Conservation (phyloP, 192 early-diverging fungal species). For the Linnemannia exigua region DNA sequence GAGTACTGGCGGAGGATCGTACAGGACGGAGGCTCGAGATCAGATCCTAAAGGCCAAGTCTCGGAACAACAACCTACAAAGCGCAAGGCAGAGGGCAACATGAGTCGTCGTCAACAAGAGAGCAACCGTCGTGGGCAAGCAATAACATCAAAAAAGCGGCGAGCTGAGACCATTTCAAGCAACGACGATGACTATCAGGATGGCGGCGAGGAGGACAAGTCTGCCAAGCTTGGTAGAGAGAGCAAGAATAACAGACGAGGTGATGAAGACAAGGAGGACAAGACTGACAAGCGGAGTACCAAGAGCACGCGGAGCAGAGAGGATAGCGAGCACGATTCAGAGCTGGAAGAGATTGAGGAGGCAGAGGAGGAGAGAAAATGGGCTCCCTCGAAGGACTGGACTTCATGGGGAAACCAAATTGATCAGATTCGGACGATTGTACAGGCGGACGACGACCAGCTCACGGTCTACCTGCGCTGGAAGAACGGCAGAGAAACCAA, state of each 20-base stretch:
- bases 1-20: conserved; percentile 34
- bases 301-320: background rate
- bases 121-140: background rate
- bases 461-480: conserved; percentile 62
- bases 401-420: conserved; percentile 39
- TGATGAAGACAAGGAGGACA: background rate
- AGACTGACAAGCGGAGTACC: background rate
- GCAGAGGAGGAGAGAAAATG: background rate
- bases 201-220: background rate
- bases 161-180: background rate
- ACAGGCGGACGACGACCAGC: background rate
- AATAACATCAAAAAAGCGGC: background rate
- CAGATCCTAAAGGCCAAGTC: conserved; percentile 15
- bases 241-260: background rate
- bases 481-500: conserved; percentile 60
- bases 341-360: background rate
- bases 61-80: background rate
- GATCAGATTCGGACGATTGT: conserved; percentile 21
- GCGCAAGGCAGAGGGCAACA: background rate
- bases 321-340: background rate
- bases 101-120: background rate
- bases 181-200: background rate
- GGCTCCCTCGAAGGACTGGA: conserved; percentile 31
- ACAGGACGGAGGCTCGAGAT: conserved; percentile 19
- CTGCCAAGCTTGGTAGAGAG: background rate